These are phyloP conservation scores for Phytopythium ostracodes DNA, from an alignment of 352 stramenopile species.

Conservation along the genomic window DNA sequence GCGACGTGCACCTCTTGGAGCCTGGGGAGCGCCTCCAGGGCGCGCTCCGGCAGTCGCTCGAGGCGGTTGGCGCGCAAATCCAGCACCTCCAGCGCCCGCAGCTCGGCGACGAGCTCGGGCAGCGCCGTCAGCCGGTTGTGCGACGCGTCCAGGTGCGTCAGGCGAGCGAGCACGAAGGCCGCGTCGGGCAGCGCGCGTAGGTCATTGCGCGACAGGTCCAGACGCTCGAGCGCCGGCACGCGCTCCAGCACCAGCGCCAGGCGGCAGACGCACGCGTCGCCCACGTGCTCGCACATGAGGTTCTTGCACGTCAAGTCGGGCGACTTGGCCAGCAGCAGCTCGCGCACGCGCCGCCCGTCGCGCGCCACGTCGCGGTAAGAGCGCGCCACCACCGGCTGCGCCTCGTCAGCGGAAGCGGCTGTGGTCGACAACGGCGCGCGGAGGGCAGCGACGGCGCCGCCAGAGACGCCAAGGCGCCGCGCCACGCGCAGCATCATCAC, in stretches of 20 bases:
- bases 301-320: slow-evolving; percentile 89
- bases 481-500: background rate
- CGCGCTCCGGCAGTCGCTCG: slow-evolving; percentile 27
- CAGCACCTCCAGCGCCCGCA: slow-evolving; percentile 55
- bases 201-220: slow-evolving; percentile 78
- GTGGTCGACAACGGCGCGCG: background rate
- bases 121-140: slow-evolving; percentile 61
- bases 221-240: slow-evolving; percentile 48
- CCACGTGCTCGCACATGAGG: slow-evolving; percentile 90
- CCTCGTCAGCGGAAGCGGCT: background rate
- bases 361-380: slow-evolving; percentile 71
- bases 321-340: slow-evolving; percentile 71
- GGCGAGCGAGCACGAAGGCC: slow-evolving; percentile 60
- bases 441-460: background rate
- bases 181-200: slow-evolving; percentile 72
- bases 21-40: slow-evolving; percentile 30
- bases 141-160: slow-evolving; percentile 58
- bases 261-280: slow-evolving; percentile 79
- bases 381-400: slow-evolving; percentile 14
- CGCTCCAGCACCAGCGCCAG: slow-evolving; percentile 77
- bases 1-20: slow-evolving; percentile 38
- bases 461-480: background rate
- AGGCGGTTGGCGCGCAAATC: slow-evolving; percentile 60
- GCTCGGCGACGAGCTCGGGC: slow-evolving; percentile 32
- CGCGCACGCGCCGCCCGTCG: slow-evolving; percentile 31